Base-by-base conservation (phyloP, 1,139 yeast species). In the Hyphopichia burtonii region DNA sequence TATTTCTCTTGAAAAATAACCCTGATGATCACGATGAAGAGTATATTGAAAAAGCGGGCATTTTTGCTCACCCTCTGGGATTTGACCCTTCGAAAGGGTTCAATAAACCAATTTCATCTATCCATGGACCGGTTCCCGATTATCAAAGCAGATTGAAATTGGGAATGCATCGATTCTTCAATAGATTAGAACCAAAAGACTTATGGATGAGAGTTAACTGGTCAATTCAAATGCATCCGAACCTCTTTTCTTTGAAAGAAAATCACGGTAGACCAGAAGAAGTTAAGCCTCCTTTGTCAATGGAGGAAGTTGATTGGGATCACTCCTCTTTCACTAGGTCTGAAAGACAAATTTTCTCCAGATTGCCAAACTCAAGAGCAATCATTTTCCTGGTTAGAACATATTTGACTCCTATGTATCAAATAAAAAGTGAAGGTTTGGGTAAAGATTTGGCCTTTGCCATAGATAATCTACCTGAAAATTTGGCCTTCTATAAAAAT, bases 401-500 rank as follows among this genome's bases (percentile, higher is more conserved):
- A 0, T 71, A 69, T 45, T 55, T 70, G 43, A 68, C 74, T 1
- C 75, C 75, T 2, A 50, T 72, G 16, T 47, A 48, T 9, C 43
- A 59, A 18, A 49, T 71, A n/a, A 70, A 69, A 44, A 57, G 51
- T 2, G 74, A 71, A 45, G 74, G 74, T 1, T 51, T 60, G 18
- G 69, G 59, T 0, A 58, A 50, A 1, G 84, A 79, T 22, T 62
- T 86, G 40, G 64, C 71, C 36, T 69, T 67, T 15, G 91, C 86
- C 0, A 79, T 84, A 31, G 80, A 78, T 41, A 73, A 76, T 1
- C 67, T 83, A 53, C 86, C 86, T 8, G 80, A 70, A 3, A 74
- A 69, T 41, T 57, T 82, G 44, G 85, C 81, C 0, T 75, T 70
- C 43, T 84, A 84, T 61, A 84, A 84, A 59, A 74, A 75, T 44